Evolutionary conservation across 2,329 filamentous ascomycete genomes (phyloP).

Genomic region (Penicillium nordicum): DNA sequence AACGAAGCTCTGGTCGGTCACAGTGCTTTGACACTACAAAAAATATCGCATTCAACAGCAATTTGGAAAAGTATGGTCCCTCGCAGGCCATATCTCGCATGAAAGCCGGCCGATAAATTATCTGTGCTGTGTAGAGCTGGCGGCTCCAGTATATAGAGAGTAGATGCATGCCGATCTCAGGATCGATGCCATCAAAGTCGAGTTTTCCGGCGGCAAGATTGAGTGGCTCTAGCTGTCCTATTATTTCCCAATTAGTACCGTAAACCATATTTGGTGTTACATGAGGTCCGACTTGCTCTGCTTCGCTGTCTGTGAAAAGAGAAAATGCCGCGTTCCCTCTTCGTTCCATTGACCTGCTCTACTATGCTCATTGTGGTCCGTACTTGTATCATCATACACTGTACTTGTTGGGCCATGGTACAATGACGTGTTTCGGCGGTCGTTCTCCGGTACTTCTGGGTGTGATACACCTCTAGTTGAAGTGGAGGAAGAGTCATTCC

Average conservation of each 20-base stretch:
- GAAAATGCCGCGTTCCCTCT: conserved; percentile 21
- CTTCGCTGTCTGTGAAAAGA: conserved; percentile 25
- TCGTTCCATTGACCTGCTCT: conserved; percentile 8
- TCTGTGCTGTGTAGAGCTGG: conserved; percentile 48
- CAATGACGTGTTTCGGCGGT: conserved; percentile 15
- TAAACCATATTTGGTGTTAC: neutral
- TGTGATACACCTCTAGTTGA: conserved; percentile 14
- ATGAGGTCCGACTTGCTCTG: conserved; percentile 18
- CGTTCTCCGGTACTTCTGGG: conserved; percentile 20
- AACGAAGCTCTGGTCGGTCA: conserved; percentile 45
- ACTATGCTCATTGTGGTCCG: conserved; percentile 2
- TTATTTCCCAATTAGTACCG: neutral
- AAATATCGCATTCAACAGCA: conserved; percentile 53
- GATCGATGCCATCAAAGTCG: conserved; percentile 56
- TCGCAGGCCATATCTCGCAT: conserved; percentile 51
- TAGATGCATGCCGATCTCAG: conserved; percentile 52
- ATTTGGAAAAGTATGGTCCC: conserved; percentile 52
- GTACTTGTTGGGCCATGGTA: conserved; percentile 26
- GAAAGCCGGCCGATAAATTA: conserved; percentile 53
- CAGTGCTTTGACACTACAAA: conserved; percentile 50
- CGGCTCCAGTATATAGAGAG: conserved; percentile 54
- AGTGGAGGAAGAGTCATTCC: conserved; percentile 7
- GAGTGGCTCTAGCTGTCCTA: conserved; percentile 50
- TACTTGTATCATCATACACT: conserved; percentile 23
- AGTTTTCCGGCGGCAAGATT: conserved; percentile 47